A percentile compares a stretch with the other conserved stretches of the same genome.
phyloP scores from a whole-genome alignment of 805 yeast species.

The Ogataea pini region DNA sequence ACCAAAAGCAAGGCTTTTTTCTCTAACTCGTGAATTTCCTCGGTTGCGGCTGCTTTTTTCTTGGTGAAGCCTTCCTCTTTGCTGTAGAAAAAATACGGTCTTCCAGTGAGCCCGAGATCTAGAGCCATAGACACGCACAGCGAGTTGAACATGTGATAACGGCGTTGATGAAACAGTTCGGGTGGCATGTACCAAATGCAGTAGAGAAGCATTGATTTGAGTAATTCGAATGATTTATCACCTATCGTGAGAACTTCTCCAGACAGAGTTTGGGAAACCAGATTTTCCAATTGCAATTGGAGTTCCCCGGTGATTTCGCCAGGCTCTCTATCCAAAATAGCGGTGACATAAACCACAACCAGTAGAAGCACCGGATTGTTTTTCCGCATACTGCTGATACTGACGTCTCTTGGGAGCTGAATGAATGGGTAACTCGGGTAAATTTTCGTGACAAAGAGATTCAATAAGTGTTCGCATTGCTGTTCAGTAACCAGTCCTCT shows the following conservation, averaged over 20 bases:
- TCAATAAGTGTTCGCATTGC: slow-evolving; percentile 59
- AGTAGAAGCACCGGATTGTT: slow-evolving; percentile 63
- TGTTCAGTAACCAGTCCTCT: slow-evolving; percentile 56
- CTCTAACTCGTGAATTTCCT: slow-evolving; percentile 45
- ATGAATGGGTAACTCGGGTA: slow-evolving; percentile 57
- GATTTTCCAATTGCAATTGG: slow-evolving; percentile 51
- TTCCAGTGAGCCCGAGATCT: slow-evolving; percentile 72
- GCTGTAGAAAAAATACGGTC: slow-evolving; percentile 45
- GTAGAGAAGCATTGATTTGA: slow-evolving; percentile 60
- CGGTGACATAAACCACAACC: slow-evolving; percentile 62
- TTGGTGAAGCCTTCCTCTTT: slow-evolving; percentile 43
- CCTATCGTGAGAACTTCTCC: slow-evolving; percentile 70
- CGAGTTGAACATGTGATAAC: slow-evolving; percentile 68
- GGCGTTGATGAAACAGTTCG: slow-evolving; percentile 75
- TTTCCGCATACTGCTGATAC: slow-evolving; percentile 49
- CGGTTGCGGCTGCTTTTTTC: slow-evolving; percentile 38
- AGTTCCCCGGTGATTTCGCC: slow-evolving; percentile 37
- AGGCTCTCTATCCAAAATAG: slow-evolving; percentile 39
- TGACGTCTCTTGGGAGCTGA: slow-evolving; percentile 45
- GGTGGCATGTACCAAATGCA: slow-evolving; percentile 84
- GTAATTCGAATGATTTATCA: slow-evolving; percentile 64
- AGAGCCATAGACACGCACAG: slow-evolving; percentile 67
- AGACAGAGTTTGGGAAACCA: slow-evolving; percentile 50
- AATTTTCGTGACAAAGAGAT: slow-evolving; percentile 48
- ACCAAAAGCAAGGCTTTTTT: slow-evolving; percentile 54